Percentiles rank a stretch among this genome's conserved stretches.
These are phyloP conservation scores for Trifolium repens DNA, from an alignment of 306 rosid genomes.

Conservation along the genomic window DNA sequence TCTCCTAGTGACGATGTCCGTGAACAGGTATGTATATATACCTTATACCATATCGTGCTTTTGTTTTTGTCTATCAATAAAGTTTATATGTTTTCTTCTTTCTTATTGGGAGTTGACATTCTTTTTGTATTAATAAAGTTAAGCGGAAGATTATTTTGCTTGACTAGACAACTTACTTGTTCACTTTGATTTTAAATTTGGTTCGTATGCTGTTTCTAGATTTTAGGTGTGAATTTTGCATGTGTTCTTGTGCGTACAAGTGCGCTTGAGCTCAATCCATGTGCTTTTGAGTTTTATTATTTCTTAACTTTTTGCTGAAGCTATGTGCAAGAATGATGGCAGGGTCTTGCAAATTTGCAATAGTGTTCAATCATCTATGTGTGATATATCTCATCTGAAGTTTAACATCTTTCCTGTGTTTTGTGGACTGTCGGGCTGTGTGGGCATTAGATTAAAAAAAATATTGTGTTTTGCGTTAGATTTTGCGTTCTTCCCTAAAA, in stretches of 20 bases:
- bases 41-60: background rate
- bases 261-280: conserved; percentile 4
- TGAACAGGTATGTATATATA: conserved; percentile 62
- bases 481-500: too few relatives aligned
- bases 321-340: background rate
- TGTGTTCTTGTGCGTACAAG: background rate
- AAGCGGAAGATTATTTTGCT: background rate
- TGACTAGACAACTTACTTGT: background rate
- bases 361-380: background rate
- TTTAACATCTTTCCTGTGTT: conserved; percentile 5
- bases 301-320: background rate
- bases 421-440: conserved; percentile 59
- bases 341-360: background rate
- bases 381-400: background rate
- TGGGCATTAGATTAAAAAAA: conserved; percentile 68
- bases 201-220: conserved; percentile 3
- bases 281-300: conserved; percentile 7
- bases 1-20: conserved; percentile 93
- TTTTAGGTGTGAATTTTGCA: background rate
- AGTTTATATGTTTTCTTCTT: conserved; percentile 43
- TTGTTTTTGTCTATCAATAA: background rate
- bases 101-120: background rate
- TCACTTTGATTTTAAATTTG: conserved; percentile 33
- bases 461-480: too few relatives aligned
- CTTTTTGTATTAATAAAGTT: background rate